Conservation (phyloP, 768 basidiomycete genomes). For the Tricholoma hemisulphureum region DNA sequence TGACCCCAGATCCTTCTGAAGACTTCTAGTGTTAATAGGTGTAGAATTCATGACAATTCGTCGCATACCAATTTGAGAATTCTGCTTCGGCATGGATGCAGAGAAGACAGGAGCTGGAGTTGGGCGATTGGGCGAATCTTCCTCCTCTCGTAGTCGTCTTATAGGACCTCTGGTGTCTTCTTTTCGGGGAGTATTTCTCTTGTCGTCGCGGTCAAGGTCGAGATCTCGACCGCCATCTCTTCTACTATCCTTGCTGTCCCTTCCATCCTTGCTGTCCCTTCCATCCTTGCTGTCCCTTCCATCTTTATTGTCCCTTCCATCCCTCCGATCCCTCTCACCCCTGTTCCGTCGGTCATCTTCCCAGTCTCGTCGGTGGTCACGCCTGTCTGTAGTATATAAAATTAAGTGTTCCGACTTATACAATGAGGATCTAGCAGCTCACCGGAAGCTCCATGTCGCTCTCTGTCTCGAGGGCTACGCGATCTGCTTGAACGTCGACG, state of each 20-base stretch:
- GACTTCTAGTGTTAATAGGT: background rate
- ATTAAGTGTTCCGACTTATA: background rate
- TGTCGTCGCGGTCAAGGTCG: constrained; percentile 19
- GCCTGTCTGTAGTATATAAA: constrained; percentile 29
- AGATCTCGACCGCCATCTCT: constrained; percentile 22
- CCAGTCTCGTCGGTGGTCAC: constrained; percentile 40
- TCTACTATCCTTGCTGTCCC: constrained; percentile 28
- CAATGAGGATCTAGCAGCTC: background rate
- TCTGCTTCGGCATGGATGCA: constrained; percentile 9
- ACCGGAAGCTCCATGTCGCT: constrained; percentile 33
- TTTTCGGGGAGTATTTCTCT: constrained; percentile 21
- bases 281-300: constrained; percentile 35
- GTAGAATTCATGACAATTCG: background rate
- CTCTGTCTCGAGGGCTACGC: constrained; percentile 47
- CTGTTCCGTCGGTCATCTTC: constrained; percentile 42
- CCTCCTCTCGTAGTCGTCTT: constrained; percentile 11
- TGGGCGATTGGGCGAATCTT: constrained; percentile 7
- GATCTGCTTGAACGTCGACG: constrained; percentile 50
- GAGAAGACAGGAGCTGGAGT: constrained; percentile 7
- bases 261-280: constrained; percentile 36
- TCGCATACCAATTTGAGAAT: constrained; percentile 3
- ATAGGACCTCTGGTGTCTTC: constrained; percentile 12
- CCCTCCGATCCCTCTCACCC: constrained; percentile 38
- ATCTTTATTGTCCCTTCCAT: constrained; percentile 20
- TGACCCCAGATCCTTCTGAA: background rate